Percentiles rank a stretch among this genome's conserved stretches.
Conservation (phyloP, 495 filamentous ascomycete species). For the Thozetella sp. region DNA sequence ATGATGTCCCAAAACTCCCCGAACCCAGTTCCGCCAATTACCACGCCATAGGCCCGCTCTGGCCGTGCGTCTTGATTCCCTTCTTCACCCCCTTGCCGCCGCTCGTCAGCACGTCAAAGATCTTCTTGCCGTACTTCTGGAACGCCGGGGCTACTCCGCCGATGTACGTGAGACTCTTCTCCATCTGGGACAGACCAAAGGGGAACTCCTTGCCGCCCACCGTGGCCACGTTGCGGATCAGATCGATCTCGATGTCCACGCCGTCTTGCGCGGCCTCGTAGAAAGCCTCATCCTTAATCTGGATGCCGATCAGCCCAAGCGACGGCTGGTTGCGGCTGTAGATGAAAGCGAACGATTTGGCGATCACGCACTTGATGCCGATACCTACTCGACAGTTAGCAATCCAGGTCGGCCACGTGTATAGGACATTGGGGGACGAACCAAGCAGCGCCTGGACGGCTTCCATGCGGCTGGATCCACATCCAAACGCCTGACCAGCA, state of each 20-base stretch:
- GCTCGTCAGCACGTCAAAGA: slow-evolving; percentile 24
- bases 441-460: slow-evolving; percentile 36
- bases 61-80: neutral
- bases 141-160: slow-evolving; percentile 33
- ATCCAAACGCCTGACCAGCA: slow-evolving; percentile 42
- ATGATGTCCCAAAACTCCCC: too few relatives aligned
- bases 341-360: slow-evolving; percentile 43
- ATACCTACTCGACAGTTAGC: slow-evolving; percentile 10
- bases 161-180: slow-evolving; percentile 29
- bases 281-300: slow-evolving; percentile 29
- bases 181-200: slow-evolving; percentile 36
- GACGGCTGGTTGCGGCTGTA: slow-evolving; percentile 40
- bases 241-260: slow-evolving; percentile 27
- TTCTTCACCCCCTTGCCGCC: neutral
- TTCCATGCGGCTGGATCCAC: slow-evolving; percentile 42
- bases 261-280: slow-evolving; percentile 32
- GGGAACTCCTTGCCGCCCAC: slow-evolving; percentile 20
- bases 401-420: neutral
- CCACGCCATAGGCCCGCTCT: neutral
- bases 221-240: slow-evolving; percentile 14
- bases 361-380: slow-evolving; percentile 39
- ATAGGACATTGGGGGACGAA: neutral
- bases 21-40: too few relatives aligned
- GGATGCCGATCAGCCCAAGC: slow-evolving; percentile 38
- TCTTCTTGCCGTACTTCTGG: slow-evolving; percentile 31